phyloP scores from a whole-genome alignment of 1,284 basidiomycete species.

The Sanguinoderma infundibulare region DNA sequence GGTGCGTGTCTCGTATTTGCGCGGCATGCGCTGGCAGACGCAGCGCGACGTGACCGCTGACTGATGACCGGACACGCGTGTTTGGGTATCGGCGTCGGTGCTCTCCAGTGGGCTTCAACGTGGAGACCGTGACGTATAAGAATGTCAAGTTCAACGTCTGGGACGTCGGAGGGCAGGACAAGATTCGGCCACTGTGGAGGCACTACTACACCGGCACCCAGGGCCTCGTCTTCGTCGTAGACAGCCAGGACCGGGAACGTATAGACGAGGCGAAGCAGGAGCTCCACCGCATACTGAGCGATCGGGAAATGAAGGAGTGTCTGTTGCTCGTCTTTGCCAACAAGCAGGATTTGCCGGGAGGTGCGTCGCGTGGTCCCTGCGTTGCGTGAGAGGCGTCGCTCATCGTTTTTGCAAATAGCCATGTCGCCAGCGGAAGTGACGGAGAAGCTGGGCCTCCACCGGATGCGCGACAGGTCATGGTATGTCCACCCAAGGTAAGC shows the following conservation, averaged over 20 bases:
- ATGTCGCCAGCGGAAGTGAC: conserved; percentile 99
- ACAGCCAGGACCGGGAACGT: conserved; percentile 90
- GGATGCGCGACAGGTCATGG: conserved; percentile 98
- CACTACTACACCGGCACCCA: conserved; percentile 99
- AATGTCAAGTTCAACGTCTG: conserved; percentile 99
- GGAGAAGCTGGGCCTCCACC: conserved; percentile 93
- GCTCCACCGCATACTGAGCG: conserved; percentile 94
- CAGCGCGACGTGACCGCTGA: background rate
- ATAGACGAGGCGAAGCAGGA: conserved; percentile 98
- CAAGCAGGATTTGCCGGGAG: conserved; percentile 98
- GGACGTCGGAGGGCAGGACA: conserved; percentile 99
- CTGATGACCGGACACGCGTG: background rate
- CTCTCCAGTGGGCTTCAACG: conserved; percentile 96
- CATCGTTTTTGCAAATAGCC: conserved; percentile 51
- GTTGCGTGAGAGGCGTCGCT: background rate
- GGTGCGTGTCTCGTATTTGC: conserved; percentile 53
- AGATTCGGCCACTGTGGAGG: conserved; percentile 97
- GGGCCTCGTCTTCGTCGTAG: conserved; percentile 97
- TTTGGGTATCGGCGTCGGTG: conserved; percentile 16
- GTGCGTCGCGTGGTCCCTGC: conserved; percentile 49
- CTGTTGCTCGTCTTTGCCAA: conserved; percentile 97
- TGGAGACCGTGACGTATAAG: conserved; percentile 99
- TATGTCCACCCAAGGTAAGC: conserved; percentile 96
- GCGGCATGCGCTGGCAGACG: background rate
- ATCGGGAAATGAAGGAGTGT: conserved; percentile 99